Conservation (phyloP, 352 stramenopile genomes). For the Pythium apleroticum region DNA sequence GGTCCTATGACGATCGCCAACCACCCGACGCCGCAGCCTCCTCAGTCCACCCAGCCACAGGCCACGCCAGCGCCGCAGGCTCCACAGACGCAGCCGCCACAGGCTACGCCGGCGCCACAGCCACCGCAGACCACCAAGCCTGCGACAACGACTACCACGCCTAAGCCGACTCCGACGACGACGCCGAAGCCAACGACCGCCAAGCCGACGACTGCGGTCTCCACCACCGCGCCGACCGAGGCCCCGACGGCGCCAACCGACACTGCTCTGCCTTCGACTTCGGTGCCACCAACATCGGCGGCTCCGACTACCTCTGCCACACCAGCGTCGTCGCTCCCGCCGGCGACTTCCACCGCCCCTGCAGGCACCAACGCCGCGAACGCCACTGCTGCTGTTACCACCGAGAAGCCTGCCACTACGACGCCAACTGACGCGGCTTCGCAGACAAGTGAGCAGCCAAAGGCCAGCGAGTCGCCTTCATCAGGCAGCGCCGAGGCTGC, state of each 20-base stretch:
- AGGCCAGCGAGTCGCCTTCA: background rate
- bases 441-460: background rate
- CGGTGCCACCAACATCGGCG: background rate
- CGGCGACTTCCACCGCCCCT: background rate
- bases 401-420: background rate
- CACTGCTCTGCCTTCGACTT: background rate
- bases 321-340: constrained; percentile 1
- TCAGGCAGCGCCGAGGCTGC: background rate
- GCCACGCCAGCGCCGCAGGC: background rate
- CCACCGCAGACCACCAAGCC: constrained; percentile 7
- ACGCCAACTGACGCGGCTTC: background rate
- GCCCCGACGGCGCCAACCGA: background rate
- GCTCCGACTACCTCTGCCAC: background rate
- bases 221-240: background rate
- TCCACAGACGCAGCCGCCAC: constrained; percentile 4
- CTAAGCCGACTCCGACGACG: constrained; percentile 3
- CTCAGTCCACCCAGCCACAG: background rate
- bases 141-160: background rate
- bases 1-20: constrained; percentile 15
- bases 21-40: background rate
- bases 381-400: background rate
- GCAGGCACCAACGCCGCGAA: background rate
- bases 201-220: background rate
- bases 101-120: constrained; percentile 3
- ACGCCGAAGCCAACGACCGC: constrained; percentile 8